Conservation (phyloP, 2,329 filamentous ascomycete species). For the Bipolaris cookei region DNA sequence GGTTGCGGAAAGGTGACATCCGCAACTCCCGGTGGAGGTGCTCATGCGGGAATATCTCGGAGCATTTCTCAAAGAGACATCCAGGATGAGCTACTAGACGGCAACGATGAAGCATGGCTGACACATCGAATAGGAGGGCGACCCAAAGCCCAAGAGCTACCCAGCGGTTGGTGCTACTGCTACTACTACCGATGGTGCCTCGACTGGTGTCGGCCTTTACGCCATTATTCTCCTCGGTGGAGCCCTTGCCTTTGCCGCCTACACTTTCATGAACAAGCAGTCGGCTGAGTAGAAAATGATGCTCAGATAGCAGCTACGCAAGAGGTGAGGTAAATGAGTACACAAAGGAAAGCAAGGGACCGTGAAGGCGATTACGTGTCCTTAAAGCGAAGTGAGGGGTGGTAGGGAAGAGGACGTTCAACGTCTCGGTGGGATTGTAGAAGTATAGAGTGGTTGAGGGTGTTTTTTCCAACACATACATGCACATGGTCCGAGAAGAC, state of each 20-base stretch:
- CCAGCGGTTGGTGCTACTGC: slow-evolving; percentile 56
- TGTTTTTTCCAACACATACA: no score
- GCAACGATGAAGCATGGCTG: not conserved
- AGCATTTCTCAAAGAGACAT: slow-evolving; percentile 23
- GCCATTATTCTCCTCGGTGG: slow-evolving; percentile 79
- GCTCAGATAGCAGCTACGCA: no score
- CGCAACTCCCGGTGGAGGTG: not conserved
- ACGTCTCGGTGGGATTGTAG: no score
- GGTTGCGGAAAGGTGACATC: not conserved
- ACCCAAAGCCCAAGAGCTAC: slow-evolving; percentile 73
- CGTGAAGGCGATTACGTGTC: no score
- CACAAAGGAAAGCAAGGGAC: not conserved
- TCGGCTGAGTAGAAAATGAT: slow-evolving; percentile 13
- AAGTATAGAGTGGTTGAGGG: no score
- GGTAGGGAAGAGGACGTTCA: no score
- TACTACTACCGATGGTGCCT: slow-evolving; percentile 57
- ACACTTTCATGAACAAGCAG: slow-evolving; percentile 78
- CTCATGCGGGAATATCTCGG: slow-evolving; percentile 18
- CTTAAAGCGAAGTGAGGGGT: no score
- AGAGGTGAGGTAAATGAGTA: not conserved
- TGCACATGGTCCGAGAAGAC: no score
- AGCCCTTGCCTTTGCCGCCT: slow-evolving; percentile 76
- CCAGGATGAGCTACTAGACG: not conserved
- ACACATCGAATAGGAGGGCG: slow-evolving; percentile 63
- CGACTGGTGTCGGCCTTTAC: slow-evolving; percentile 81